Evolutionary conservation across 1,284 basidiomycete species (phyloP).

Genomic region (Trichosporon sp.): DNA sequence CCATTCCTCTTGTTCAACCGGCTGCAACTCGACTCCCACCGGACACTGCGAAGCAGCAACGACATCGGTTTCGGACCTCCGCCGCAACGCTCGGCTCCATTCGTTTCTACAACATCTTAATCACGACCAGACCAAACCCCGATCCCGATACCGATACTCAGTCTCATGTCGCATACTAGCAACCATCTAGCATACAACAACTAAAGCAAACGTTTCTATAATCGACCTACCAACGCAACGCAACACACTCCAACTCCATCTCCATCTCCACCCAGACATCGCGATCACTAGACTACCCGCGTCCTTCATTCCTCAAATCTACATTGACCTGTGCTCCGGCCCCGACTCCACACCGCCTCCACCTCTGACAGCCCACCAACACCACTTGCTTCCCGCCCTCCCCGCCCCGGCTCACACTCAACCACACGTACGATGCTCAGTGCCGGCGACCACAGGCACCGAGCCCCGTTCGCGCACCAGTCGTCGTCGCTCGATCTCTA

Average conservation of each 20-base stretch:
- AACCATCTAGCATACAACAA: background rate
- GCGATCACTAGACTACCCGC: no score
- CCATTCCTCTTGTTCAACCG: no score
- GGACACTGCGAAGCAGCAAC: background rate
- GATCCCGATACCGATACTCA: no score
- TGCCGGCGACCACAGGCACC: slow-evolving; percentile 31
- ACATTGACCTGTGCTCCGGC: no score
- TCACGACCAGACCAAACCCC: background rate
- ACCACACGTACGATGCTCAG: background rate
- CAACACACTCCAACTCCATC: no score
- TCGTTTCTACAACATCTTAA: background rate
- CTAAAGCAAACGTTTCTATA: no score
- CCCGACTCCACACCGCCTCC: background rate
- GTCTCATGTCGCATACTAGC: background rate
- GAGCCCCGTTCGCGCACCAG: slow-evolving; percentile 40
- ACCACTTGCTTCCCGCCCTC: background rate
- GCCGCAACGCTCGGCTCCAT: no score
- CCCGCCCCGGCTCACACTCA: background rate
- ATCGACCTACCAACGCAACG: no score
- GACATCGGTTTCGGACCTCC: no score
- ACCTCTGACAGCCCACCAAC: background rate
- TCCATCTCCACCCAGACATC: no score
- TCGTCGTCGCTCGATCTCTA: slow-evolving; percentile 19
- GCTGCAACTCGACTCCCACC: no score
- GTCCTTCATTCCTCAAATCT: no score